Evolutionary conservation across 371 early-diverging fungal species (phyloP), one percentile per base, ranked within the genome.

Genomic region (Phascolomyces articulosus): DNA sequence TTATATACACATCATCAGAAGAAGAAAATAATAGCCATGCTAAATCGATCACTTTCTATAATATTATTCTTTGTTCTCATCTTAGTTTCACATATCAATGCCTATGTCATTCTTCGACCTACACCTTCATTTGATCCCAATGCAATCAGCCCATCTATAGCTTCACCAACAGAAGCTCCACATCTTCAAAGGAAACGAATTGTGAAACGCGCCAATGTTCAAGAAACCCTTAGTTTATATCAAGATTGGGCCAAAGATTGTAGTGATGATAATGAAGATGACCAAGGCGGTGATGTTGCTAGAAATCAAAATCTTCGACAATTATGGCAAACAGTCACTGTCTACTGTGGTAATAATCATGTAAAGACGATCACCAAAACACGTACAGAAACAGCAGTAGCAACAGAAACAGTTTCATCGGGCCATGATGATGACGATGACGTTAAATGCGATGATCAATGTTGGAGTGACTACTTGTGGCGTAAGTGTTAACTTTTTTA

Each of bases 391-490:
- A 65, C 62, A 2, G 47, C 63, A 2, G 64, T 67, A 9, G 47
- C 70, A 0, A 57, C 65, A 10, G 55, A 69, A 3, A 60, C 66
- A 10, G 57, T 55, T 2, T 48, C 68, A 4, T 62, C 69, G 0
- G 64, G n/a, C n/a, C n/a, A 64, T 48, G 41, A 59, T 26, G 41
- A 44, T 8, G 55, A 60, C 20, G 44, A 47, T 63, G 40, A 61
- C 27, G 21, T 31, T 23, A 18, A 58, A 34, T 79, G 80, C 29
- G 59, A 67, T 20, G 73, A 65, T 2, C 66, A 74, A 49, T 79
- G 80, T 20, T 79, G 80, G 80, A 72, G 70, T 16, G 71, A 77
- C 40, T 79, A 79, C 34, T 56, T 79, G 28, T 79, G 80, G 80
- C 69, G 80, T 77, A 75, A 70, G 67, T 64, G n/a, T n/a, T n/a